Percentiles rank a stretch among this genome's conserved stretches.
These are phyloP conservation scores for Trichothecium roseum DNA, from an alignment of 2,329 filamentous ascomycete genomes.

Conservation along the genomic window DNA sequence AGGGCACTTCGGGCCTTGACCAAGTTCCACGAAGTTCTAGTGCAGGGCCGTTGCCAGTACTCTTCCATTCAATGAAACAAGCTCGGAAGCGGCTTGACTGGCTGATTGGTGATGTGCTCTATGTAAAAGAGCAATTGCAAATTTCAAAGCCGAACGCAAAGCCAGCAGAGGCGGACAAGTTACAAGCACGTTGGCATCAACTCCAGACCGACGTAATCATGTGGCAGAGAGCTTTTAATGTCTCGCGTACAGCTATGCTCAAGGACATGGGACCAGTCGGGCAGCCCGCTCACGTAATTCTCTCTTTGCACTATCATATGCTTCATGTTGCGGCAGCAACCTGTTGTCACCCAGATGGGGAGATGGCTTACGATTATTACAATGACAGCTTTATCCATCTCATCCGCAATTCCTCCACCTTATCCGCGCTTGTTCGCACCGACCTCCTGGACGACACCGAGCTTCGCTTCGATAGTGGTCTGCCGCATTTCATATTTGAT, in stretches of 20 bases:
- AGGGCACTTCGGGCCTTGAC: not conserved
- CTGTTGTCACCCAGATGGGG: no score
- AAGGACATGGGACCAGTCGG: no score
- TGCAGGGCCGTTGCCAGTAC: not conserved
- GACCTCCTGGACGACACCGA: not conserved
- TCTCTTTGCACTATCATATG: no score
- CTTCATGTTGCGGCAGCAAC: no score
- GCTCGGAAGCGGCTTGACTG: conserved; percentile 2
- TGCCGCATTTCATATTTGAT: not conserved
- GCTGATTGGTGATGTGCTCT: not conserved
- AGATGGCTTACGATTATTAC: not conserved
- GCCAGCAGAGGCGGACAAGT: no score
- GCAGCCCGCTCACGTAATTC: no score
- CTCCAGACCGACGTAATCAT: no score
- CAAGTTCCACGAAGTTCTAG: not conserved
- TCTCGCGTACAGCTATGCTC: no score
- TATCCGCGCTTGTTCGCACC: not conserved
- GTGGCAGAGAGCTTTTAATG: no score
- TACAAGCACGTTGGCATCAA: no score
- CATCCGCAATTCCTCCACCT: not conserved
- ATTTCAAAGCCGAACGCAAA: no score
- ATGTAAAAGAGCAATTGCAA: not conserved
- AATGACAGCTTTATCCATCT: not conserved
- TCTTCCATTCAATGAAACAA: not conserved
- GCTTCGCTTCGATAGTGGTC: no score